Evolutionary conservation across 768 basidiomycete genomes (phyloP).

Genomic region (Panaeolus cyanescens): DNA sequence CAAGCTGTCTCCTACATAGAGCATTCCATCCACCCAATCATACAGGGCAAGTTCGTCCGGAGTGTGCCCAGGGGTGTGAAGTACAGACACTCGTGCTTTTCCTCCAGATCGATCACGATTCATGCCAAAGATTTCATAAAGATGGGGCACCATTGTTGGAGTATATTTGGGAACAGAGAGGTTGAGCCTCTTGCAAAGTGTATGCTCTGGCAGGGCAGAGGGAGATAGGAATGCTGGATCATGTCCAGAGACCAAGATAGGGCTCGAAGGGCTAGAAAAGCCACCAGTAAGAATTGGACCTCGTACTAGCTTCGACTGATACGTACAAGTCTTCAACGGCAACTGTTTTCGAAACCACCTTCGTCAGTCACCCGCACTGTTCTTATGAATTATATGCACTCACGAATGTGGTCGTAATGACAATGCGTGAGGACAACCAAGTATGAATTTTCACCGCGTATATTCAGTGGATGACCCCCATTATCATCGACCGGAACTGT

Average conservation of each 20-base stretch:
- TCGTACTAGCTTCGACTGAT: too few relatives aligned
- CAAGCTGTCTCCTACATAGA: slow-evolving; percentile 59
- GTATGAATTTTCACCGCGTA: slow-evolving; percentile 40
- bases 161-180: slow-evolving; percentile 47
- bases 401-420: slow-evolving; percentile 62
- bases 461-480: slow-evolving; percentile 43
- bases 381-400: too few relatives aligned
- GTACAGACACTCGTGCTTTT: slow-evolving; percentile 37
- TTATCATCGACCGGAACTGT: slow-evolving; percentile 44
- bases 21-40: slow-evolving; percentile 48
- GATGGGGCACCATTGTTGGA: slow-evolving; percentile 47
- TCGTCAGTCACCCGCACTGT: too few relatives aligned
- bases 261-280: background rate
- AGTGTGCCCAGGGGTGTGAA: slow-evolving; percentile 62
- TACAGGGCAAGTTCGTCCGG: slow-evolving; percentile 61
- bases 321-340: slow-evolving; percentile 51
- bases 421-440: slow-evolving; percentile 53
- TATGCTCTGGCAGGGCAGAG: slow-evolving; percentile 42
- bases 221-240: slow-evolving; percentile 45
- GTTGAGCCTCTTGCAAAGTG: slow-evolving; percentile 43
- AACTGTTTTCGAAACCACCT: too few relatives aligned
- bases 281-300: too few relatives aligned
- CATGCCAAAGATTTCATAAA: slow-evolving; percentile 31
- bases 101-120: too few relatives aligned
- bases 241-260: slow-evolving; percentile 50